Evolutionary conservation across 345 rosid species (phyloP).

Genomic region (Eucalyptus cloeziana): DNA sequence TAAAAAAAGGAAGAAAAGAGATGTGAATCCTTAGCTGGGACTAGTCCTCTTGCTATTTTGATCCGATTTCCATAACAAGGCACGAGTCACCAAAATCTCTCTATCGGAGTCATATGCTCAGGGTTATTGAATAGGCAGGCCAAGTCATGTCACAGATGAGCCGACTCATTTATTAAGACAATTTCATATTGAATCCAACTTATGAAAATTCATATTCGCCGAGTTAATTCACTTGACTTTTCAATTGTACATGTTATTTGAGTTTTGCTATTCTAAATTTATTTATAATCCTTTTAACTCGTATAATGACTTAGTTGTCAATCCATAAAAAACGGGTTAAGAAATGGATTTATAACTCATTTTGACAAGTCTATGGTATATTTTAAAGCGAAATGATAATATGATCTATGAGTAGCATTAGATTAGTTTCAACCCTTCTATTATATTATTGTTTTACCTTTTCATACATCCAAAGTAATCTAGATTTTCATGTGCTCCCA

Average conservation of each 20-base stretch:
- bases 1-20: neutral
- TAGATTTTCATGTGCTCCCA: neutral
- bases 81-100: neutral
- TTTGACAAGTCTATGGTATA: neutral
- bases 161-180: neutral
- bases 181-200: neutral
- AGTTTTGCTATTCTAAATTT: neutral
- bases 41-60: neutral
- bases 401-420: neutral
- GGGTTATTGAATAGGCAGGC: accelerated
- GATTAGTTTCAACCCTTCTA: neutral
- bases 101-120: neutral
- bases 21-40: neutral
- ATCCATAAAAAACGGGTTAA: neutral
- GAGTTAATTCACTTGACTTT: neutral
- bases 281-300: neutral
- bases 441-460: neutral
- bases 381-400: neutral
- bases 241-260: neutral
- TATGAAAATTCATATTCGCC: neutral
- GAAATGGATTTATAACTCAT: neutral
- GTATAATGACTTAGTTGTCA: neutral
- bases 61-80: neutral
- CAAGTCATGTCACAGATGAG: neutral
- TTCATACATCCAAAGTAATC: neutral